Evolutionary conservation across 306 rosid genomes (phyloP).

Genomic region (Gynostemma pentaphyllum): DNA sequence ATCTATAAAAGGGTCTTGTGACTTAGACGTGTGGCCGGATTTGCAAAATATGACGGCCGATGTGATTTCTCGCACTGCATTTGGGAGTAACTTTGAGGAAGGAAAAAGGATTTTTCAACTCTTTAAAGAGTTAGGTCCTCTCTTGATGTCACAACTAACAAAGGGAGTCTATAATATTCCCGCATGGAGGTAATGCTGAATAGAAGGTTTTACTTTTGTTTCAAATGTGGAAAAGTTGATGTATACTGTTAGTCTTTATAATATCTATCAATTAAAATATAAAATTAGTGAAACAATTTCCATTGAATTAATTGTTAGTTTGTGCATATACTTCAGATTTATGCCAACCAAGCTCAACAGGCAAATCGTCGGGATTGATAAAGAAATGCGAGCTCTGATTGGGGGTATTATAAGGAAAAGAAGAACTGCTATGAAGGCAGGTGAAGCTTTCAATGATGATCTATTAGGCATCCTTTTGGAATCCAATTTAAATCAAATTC

Average conservation of each 20-base stretch:
- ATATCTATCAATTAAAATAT: neutral
- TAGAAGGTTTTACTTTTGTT: no score
- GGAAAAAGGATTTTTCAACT: constrained; percentile 22
- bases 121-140: constrained; percentile 11
- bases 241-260: no score
- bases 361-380: constrained; percentile 20
- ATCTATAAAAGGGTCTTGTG: constrained; percentile 1
- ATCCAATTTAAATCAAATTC: constrained; percentile 12
- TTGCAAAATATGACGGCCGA: constrained; percentile 15
- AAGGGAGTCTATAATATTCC: constrained; percentile 13
- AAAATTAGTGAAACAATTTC: neutral
- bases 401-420: constrained; percentile 18
- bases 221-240: no score
- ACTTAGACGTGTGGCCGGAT: no score
- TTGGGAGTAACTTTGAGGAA: no score
- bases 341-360: constrained; percentile 12
- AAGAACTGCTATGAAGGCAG: constrained; percentile 12
- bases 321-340: neutral
- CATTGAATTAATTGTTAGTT: neutral
- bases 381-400: constrained; percentile 9
- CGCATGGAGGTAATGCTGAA: constrained; percentile 23
- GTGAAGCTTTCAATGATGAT: neutral
- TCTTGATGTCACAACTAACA: neutral
- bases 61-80: no score
- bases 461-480: no score